Evolutionary conservation across 148 eudicot species (phyloP), one percentile per base, ranked within the genome.

Genomic region (Beta vulgaris): DNA sequence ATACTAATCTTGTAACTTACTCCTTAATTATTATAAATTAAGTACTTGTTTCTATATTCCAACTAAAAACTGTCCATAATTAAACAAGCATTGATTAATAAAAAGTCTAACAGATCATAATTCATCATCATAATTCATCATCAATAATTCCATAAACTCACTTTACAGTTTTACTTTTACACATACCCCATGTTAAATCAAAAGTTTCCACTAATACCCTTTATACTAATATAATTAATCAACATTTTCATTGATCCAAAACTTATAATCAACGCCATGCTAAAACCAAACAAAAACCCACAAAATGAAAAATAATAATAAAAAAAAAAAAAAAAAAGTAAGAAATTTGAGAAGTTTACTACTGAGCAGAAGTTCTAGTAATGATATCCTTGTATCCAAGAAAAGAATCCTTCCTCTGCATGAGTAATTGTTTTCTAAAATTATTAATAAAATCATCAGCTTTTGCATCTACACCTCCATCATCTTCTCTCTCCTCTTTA

Each of bases 401-500:
- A 69, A 92, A 79, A 0, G 94, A 88, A 6, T 91, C 93, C 58
- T 81, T 6, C 88, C 89, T 90, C 83, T 94, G 97, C 71, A 91
- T 75, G 78, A 88, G 83, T 60, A 94, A 73, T 81, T 91, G 88
- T 26, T 88, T 76, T 85, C 81, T 86, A 55, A 94, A 91, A 63
- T 42, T 80, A 86, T 86, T 91, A 63, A 94, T 94, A 77, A 93
- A 94, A 62, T 90, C 91, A 49, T 88, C 97, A 1, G 98, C 98
- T 75, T 81, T 87, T 1, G 93, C 87, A 74, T 93, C 98, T 3
- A 91, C 98, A 78, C 84, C 93, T 0, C 61, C 84, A 48, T 85
- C 91, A 35, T 28, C 44, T 16, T 14, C 36, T 2, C 78, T 82
- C 74, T 48, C 79, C 15, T 84, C 86, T 77, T 57, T 78, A 11